phyloP scores from a whole-genome alignment of 1,139 yeast genomes.

The Torulaspora pretoriensis region DNA sequence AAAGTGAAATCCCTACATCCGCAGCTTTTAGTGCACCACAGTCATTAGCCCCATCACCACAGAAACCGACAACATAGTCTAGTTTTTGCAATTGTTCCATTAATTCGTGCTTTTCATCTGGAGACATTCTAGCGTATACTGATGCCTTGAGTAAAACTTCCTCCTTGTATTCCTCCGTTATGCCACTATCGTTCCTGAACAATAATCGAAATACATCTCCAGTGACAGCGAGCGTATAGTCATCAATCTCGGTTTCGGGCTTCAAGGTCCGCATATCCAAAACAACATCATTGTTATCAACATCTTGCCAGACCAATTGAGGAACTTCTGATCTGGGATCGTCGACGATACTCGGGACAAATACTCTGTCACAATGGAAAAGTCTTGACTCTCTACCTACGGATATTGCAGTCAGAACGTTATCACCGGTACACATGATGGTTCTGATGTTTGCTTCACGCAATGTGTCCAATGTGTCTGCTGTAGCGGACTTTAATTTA shows the following conservation, averaged over 20 bases:
- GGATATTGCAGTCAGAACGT: conserved; percentile 87
- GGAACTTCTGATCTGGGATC: conserved; percentile 29
- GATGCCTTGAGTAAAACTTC: conserved; percentile 67
- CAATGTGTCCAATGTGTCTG: conserved; percentile 55
- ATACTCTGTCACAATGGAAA: conserved; percentile 50
- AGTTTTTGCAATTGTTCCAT: conserved; percentile 79
- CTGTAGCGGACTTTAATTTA: conserved; percentile 69
- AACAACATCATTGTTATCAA: conserved; percentile 47
- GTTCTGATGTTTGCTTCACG: conserved; percentile 69
- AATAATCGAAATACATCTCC: conserved; percentile 86
- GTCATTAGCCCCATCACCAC: conserved; percentile 97
- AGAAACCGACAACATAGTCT: conserved; percentile 92
- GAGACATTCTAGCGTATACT: conserved; percentile 95
- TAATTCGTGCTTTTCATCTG: conserved; percentile 94
- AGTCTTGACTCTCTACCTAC: conserved; percentile 84
- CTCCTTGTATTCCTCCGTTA: conserved; percentile 43
- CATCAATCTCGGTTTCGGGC: conserved; percentile 42
- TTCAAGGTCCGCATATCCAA: conserved; percentile 62
- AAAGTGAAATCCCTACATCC: conserved; percentile 89
- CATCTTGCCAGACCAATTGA: conserved; percentile 59
- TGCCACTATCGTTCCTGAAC: conserved; percentile 47
- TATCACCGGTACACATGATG: conserved; percentile 97
- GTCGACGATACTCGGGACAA: conserved; percentile 58
- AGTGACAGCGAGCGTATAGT: conserved; percentile 75
- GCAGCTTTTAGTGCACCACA: conserved; percentile 98